phyloP scores from a whole-genome alignment of 768 basidiomycete species.

The Amanita pseudoporphyria region DNA sequence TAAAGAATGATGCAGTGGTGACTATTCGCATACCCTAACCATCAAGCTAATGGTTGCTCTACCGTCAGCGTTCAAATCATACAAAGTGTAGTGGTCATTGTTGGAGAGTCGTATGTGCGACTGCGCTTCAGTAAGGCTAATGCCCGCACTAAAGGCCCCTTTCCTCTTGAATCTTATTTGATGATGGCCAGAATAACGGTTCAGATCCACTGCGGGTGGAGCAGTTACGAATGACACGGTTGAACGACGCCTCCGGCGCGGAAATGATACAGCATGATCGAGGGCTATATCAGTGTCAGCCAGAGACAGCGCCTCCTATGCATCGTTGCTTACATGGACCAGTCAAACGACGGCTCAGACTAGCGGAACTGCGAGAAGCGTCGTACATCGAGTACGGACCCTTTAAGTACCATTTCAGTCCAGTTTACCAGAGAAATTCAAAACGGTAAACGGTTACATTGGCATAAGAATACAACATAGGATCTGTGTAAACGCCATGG shows the following conservation, averaged over 20 bases:
- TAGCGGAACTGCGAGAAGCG: slow-evolving; percentile 11
- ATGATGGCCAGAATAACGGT: slow-evolving; percentile 37
- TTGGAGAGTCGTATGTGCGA: slow-evolving; percentile 51
- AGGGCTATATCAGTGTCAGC: slow-evolving; percentile 25
- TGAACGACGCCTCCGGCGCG: slow-evolving; percentile 38
- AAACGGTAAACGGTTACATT: background rate
- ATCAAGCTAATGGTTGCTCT: slow-evolving; percentile 51
- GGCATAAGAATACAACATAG: slow-evolving; percentile 23
- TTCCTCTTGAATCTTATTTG: slow-evolving; percentile 69
- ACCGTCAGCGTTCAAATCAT: slow-evolving; percentile 57
- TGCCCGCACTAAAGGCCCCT: slow-evolving; percentile 53
- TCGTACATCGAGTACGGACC: background rate
- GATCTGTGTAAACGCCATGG: slow-evolving; percentile 32
- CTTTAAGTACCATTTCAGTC: background rate
- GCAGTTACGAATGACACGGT: slow-evolving; percentile 36
- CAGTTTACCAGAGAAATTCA: background rate
- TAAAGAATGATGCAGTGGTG: background rate
- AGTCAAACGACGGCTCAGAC: slow-evolving; percentile 29
- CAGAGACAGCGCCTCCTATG: background rate
- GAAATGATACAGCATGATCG: slow-evolving; percentile 25
- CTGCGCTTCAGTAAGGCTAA: slow-evolving; percentile 63
- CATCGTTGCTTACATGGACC: slow-evolving; percentile 28
- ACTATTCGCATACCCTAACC: slow-evolving; percentile 38
- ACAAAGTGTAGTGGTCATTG: slow-evolving; percentile 50
- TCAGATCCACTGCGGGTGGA: slow-evolving; percentile 31